Conservation (phyloP, 805 yeast species). For the Ogataea pilisensis region DNA sequence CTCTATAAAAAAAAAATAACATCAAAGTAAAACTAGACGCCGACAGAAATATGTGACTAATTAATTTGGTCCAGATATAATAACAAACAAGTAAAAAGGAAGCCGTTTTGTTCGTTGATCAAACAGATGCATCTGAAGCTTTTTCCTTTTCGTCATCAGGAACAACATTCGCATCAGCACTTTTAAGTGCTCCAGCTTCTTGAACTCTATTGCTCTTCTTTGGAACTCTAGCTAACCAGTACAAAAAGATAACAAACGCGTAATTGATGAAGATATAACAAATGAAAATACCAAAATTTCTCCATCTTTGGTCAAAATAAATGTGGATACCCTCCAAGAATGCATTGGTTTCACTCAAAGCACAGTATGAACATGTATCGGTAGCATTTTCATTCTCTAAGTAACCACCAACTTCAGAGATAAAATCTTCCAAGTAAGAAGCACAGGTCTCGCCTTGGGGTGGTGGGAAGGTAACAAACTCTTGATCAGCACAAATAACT, state of each 20-base stretch:
- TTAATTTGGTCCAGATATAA: no score
- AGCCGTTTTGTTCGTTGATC: no score
- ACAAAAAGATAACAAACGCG: conserved; percentile 29
- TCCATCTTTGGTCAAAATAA: conserved; percentile 49
- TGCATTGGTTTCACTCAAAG: conserved; percentile 50
- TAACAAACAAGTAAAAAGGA: no score
- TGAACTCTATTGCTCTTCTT: conserved; percentile 42
- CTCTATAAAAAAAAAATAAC: no score
- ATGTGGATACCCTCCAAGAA: conserved; percentile 49
- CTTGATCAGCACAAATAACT: conserved; percentile 46
- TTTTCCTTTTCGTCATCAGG: background rate
- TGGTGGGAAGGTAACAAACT: conserved; percentile 46
- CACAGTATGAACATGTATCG: conserved; percentile 57
- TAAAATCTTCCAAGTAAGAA: conserved; percentile 42
- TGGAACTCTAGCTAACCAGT: conserved; percentile 72
- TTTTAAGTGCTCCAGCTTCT: conserved; percentile 16
- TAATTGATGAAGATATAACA: conserved; percentile 45
- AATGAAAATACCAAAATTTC: conserved; percentile 54
- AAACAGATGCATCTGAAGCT: background rate
- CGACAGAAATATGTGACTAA: no score
- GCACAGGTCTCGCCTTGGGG: conserved; percentile 56
- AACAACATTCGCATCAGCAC: conserved; percentile 5
- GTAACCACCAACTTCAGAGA: conserved; percentile 43
- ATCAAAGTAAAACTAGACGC: no score
- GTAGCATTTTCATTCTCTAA: conserved; percentile 41